phyloP scores from a whole-genome alignment of 495 filamentous ascomycete species.

The Hypoxylon fragiforme region DNA sequence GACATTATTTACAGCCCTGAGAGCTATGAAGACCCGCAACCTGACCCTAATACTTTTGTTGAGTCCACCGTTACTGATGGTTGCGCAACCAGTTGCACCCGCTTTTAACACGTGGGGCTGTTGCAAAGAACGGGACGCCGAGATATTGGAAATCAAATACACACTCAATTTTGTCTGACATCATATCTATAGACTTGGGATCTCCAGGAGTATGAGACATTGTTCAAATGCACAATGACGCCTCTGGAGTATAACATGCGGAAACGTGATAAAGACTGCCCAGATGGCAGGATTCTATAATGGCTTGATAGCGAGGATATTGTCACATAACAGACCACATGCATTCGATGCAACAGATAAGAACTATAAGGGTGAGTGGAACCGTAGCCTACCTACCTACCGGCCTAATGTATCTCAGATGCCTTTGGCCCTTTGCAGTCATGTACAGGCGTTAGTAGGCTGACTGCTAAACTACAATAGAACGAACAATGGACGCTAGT shows the following conservation, averaged over 20 bases:
- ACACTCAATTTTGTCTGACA: conserved; percentile 26
- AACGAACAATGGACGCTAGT: background rate
- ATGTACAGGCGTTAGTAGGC: background rate
- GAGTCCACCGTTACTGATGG: too few species aligned
- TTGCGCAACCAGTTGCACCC: too few species aligned
- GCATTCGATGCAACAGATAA: conserved; percentile 12
- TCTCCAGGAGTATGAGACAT: background rate
- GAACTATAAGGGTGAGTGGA: conserved; percentile 9
- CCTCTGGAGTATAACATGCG: background rate
- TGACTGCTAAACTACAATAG: background rate
- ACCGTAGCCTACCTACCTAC: too few species aligned
- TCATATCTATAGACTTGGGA: too few species aligned
- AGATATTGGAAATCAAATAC: background rate
- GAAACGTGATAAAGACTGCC: background rate
- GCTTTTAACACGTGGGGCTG: too few species aligned
- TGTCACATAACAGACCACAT: conserved; percentile 7
- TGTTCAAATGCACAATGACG: conserved; percentile 25
- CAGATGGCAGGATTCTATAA: background rate
- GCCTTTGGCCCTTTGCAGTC: too few species aligned
- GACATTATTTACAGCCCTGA: too few species aligned
- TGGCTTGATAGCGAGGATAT: too few species aligned
- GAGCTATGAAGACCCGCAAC: too few species aligned
- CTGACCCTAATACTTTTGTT: too few species aligned
- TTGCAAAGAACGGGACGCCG: too few species aligned
- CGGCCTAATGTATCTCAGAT: too few species aligned